phyloP scores from a whole-genome alignment of 768 basidiomycete species.

The Mycena chlorophos region DNA sequence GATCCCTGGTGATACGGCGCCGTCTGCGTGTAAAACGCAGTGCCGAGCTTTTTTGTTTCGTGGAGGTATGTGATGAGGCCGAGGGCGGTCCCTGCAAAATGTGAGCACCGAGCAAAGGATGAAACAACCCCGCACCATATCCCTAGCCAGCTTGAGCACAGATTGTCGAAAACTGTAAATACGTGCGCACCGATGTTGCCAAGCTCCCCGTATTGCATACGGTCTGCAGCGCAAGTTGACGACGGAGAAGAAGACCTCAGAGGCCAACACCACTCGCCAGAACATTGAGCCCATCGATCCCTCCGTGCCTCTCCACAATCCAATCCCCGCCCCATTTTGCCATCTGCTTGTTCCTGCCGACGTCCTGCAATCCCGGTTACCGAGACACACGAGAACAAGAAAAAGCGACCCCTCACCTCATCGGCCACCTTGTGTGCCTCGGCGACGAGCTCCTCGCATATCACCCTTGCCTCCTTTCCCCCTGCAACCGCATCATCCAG shows the following conservation, averaged over 20 bases:
- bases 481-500: slow-evolving; percentile 47
- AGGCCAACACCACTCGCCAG: too few relatives aligned
- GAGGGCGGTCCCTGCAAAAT: slow-evolving; percentile 59
- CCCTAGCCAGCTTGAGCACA: slow-evolving; percentile 38
- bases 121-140: slow-evolving; percentile 55
- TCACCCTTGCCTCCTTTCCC: slow-evolving; percentile 43
- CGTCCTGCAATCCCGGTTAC: too few relatives aligned
- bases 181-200: slow-evolving; percentile 77
- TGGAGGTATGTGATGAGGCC: slow-evolving; percentile 91
- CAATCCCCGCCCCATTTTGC: slow-evolving; percentile 83
- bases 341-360: slow-evolving; percentile 85
- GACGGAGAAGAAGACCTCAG: too few relatives aligned
- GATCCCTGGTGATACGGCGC: slow-evolving; percentile 95
- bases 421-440: slow-evolving; percentile 75
- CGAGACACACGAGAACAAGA: too few relatives aligned
- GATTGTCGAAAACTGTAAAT: not conserved
- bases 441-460: slow-evolving; percentile 62
- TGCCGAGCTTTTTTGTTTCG: slow-evolving; percentile 71
- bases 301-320: slow-evolving; percentile 52
- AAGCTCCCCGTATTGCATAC: slow-evolving; percentile 98
- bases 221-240: too few relatives aligned
- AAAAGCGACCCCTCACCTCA: too few relatives aligned
- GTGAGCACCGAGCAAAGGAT: not conserved
- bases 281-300: slow-evolving; percentile 62
- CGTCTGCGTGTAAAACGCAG: slow-evolving; percentile 91